A percentile compares a stretch with the other conserved stretches of the same genome.
phyloP scores from a whole-genome alignment of 805 yeast species.

The Saturnispora dispora region DNA sequence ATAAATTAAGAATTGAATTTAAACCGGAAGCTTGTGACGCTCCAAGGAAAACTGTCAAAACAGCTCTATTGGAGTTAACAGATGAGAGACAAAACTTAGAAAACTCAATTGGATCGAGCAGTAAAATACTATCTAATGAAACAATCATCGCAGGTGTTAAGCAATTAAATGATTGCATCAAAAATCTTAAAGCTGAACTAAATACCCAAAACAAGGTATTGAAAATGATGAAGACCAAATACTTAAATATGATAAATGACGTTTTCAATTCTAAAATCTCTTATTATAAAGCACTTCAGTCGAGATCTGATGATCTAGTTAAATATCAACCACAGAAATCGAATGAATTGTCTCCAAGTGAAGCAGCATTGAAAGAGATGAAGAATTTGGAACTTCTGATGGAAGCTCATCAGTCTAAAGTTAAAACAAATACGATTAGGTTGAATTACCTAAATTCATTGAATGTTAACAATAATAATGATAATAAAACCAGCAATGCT shows the following conservation, averaged over 20 bases:
- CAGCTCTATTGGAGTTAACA: conserved; percentile 17
- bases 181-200: conserved; percentile 25
- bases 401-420: conserved; percentile 12
- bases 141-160: conserved; percentile 2
- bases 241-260: conserved; percentile 44
- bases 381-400: conserved; percentile 15
- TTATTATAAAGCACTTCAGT: conserved; percentile 79
- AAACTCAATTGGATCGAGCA: not conserved
- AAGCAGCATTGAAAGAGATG: conserved; percentile 16
- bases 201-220: conserved; percentile 37
- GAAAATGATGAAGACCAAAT: conserved; percentile 35
- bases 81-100: conserved; percentile 12
- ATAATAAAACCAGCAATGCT: conserved; percentile 19
- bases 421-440: conserved; percentile 28
- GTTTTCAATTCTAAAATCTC: conserved; percentile 73
- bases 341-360: conserved; percentile 13
- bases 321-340: conserved; percentile 31
- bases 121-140: not conserved
- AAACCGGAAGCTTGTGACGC: conserved; percentile 28
- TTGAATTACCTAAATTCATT: conserved; percentile 42
- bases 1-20: conserved; percentile 23
- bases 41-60: conserved; percentile 22
- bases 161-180: conserved; percentile 1
- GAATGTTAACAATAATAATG: not conserved
- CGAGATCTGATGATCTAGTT: conserved; percentile 72